These are phyloP conservation scores for Candolleomyces aberdarensis DNA, from an alignment of 768 basidiomycete genomes.

Conservation along the genomic window DNA sequence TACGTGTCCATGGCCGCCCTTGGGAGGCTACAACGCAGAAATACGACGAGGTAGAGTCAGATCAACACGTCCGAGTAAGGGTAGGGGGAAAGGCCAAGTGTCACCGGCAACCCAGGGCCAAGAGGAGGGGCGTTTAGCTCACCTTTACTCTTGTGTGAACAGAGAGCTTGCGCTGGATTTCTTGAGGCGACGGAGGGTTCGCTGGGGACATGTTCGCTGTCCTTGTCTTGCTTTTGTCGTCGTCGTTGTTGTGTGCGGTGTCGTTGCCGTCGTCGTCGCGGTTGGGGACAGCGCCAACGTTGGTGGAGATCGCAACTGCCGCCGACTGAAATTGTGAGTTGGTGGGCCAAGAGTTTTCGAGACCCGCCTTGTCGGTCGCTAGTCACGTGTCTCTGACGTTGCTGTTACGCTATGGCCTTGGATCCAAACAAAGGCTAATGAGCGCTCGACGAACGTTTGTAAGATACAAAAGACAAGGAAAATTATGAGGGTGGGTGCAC, in stretches of 20 bases:
- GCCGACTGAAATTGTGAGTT: neutral
- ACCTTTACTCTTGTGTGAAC: conserved; percentile 63
- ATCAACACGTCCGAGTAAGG: neutral
- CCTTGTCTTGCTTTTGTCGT: conserved; percentile 8
- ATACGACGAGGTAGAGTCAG: neutral
- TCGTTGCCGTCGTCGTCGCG: neutral
- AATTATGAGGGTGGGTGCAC: too few relatives aligned
- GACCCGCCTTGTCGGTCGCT: too few relatives aligned
- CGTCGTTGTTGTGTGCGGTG: conserved; percentile 1
- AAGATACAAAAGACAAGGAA: too few relatives aligned
- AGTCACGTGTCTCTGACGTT: too few relatives aligned
- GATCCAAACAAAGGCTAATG: too few relatives aligned
- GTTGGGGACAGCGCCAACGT: neutral
- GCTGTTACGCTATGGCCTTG: too few relatives aligned
- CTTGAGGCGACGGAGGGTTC: conserved; percentile 79
- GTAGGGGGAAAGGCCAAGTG: conserved; percentile 1
- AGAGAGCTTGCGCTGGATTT: conserved; percentile 83
- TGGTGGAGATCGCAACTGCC: neutral
- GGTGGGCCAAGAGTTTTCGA: neutral
- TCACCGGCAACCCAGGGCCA: neutral
- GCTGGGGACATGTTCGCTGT: conserved; percentile 37
- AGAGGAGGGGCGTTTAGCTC: conserved; percentile 6
- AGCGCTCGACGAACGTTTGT: too few relatives aligned
- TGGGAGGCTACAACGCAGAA: conserved; percentile 1
- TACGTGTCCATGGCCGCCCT: conserved; percentile 29